phyloP scores from a whole-genome alignment of 1,139 yeast genomes.

The Pichia sp. region DNA sequence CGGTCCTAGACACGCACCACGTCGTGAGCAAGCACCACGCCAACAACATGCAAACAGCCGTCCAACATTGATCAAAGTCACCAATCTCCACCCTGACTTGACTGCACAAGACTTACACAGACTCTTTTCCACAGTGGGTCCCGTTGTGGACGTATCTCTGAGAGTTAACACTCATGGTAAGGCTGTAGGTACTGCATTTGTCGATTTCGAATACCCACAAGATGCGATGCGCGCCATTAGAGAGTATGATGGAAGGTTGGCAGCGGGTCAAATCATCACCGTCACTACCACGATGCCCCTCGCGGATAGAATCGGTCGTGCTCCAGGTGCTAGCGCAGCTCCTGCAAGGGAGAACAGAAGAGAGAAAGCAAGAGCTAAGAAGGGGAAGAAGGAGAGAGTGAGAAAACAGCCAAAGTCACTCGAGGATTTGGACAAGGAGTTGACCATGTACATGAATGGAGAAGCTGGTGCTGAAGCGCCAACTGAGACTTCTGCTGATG shows the following conservation, averaged over 20 bases:
- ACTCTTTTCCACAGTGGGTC: conserved; percentile 49
- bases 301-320: conserved; percentile 38
- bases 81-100: conserved; percentile 58
- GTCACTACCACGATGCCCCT: conserved; percentile 55
- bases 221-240: conserved; percentile 46
- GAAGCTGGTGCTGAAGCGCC: conserved; percentile 5
- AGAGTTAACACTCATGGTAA: conserved; percentile 48
- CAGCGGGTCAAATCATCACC: conserved; percentile 56
- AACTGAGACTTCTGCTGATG: conserved; percentile 2
- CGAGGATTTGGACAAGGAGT: conserved; percentile 78
- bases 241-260: conserved; percentile 61
- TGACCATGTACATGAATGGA: conserved; percentile 48
- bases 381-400: conserved; percentile 3
- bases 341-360: not conserved
- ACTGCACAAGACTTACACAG: conserved; percentile 49
- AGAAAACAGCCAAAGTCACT: conserved; percentile 38
- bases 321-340: conserved; percentile 1
- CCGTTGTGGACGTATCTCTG: conserved; percentile 35
- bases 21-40: too few species aligned
- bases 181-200: conserved; percentile 52
- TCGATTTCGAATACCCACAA: conserved; percentile 41
- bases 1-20: too few species aligned
- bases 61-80: conserved; percentile 17
- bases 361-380: conserved; percentile 5
- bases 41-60: conserved; percentile 1